Evolutionary conservation across 1,284 basidiomycete genomes (phyloP), one percentile per base, ranked within the genome.

Genomic region (Trichosporon faecale): DNA sequence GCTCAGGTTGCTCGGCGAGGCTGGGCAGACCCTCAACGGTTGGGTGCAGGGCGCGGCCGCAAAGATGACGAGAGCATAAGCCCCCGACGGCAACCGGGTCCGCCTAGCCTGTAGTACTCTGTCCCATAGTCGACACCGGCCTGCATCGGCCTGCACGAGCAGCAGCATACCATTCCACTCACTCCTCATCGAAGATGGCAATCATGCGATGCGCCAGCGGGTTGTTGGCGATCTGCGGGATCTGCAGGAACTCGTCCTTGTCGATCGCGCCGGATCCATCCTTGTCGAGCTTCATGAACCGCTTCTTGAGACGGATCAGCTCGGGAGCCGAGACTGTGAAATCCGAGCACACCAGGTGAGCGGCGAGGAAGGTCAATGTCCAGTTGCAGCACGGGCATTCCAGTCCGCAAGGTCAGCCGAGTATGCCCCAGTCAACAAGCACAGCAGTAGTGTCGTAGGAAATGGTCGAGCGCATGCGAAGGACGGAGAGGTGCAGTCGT

Each of bases 101-200:
- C n/a, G n/a, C n/a, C n/a, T n/a, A n/a, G n/a, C n/a, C n/a, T n/a
- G n/a, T n/a, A n/a, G n/a, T n/a, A n/a, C n/a, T n/a, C n/a, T 18
- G 9, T 44, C 16, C 31, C 3, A 3, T 44, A 2, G 40, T 44
- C 9, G 16, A 6, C 12, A 12, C n/a, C n/a, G n/a, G 3, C 40
- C 16, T 7, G 11, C 40, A 44, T 5, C n/a, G 35, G 2, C 18
- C 63, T 40, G 4, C 63, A 40, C 35, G n/a, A n/a, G 33, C 33
- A 35, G 33, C 33, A 11, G 33, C 55, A 60, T 16, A 29, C 6
- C 8, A 12, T 2, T 11, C 85, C 0, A 84, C 93, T 84, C 77
- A 97, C 95, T 99, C 95, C 85, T 98, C 94, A 80, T 99, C 96
- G 80, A 99, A 99, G 80, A 99, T 99, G 66, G 95, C 95, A 79